Evolutionary conservation across 176 grass and related monocot genomes (phyloP).

Genomic region (Alopecurus myosuroides): DNA sequence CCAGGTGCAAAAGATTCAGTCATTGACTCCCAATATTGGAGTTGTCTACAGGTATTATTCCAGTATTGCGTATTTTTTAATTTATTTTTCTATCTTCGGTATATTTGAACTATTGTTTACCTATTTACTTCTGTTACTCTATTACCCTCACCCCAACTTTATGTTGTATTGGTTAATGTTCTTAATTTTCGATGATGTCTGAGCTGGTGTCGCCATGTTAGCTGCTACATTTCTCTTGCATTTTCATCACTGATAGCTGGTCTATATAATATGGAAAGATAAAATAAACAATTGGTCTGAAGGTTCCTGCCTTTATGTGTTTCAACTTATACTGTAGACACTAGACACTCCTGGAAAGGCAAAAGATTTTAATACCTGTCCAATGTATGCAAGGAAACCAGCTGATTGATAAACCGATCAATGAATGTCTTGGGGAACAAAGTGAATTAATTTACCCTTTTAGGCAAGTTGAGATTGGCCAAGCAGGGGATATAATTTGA

Average conservation of each 20-base stretch:
- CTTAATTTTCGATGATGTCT: neutral
- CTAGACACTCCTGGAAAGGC: neutral
- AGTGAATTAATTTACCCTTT: too few relatives aligned
- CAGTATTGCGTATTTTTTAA: neutral
- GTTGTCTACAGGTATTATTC: slow-evolving; percentile 81
- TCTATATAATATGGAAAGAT: neutral
- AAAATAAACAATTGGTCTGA: neutral
- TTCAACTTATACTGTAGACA: neutral
- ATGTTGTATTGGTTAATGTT: neutral
- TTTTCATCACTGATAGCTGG: neutral
- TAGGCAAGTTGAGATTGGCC: neutral
- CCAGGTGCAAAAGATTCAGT: slow-evolving; percentile 93
- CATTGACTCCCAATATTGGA: slow-evolving; percentile 87
- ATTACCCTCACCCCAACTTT: neutral
- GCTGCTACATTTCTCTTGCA: neutral
- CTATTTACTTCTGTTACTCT: neutral
- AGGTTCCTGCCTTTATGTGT: neutral
- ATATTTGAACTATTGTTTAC: neutral
- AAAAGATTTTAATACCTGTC: neutral
- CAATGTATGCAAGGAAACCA: neutral
- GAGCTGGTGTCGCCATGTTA: neutral
- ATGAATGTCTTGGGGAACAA: too few relatives aligned
- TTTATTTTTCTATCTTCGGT: neutral
- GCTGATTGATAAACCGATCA: neutral
- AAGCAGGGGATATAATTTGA: neutral